Base-by-base conservation (phyloP, 83 land plant species). In the Isoetes engelmannii region DNA sequence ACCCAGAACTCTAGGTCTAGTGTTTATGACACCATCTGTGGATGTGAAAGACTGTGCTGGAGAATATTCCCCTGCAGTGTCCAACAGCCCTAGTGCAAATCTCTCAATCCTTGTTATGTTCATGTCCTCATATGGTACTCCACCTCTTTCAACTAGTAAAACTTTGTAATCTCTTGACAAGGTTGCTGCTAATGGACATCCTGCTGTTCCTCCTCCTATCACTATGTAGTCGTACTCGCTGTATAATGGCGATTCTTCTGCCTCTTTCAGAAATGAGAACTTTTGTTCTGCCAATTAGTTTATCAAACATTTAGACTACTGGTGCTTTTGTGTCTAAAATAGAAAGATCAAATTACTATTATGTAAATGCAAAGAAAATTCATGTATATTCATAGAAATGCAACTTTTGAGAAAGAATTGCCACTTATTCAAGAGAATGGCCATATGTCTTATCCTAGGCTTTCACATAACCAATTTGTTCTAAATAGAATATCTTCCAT, bases 1-100 rank as follows among this genome's bases (percentile, higher is more conserved):
- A 47, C 99, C 99, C 5, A 94, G 80, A 41, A 94, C 93, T 0
- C 99, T 76, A 0, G 92, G 88, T 3, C 99, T 73, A 46, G 75
- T 56, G 73, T 79, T 87, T 42, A 76, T 56, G 17, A 94, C 97
- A 15, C 97, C 99, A 66, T 94, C 97, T 46, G 81, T 84, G 56
- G 99, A 94, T 12, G 82, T 61, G 79, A 94, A 90, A 7, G 63
- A 58, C 68, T 94, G 92, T 7, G 97, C 59, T 0, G 97, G 75
- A 0, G 96, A 86, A 8, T 57, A 62, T 0, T 28, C 37, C 37
- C 37, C 37, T 5, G 58, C 47, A 9, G 70, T 73, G 41, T 68
- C 50, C 10, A 83, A 83, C 6, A 87, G 80, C 4, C 64, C 57
- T 17, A 51, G 47, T 10, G 49, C 50, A 72, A 89, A 89, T 57